Percentiles rank a stretch among this genome's conserved stretches.
Evolutionary conservation across 257 asterid species (phyloP).

Genomic region (Euphrasia confusa): DNA sequence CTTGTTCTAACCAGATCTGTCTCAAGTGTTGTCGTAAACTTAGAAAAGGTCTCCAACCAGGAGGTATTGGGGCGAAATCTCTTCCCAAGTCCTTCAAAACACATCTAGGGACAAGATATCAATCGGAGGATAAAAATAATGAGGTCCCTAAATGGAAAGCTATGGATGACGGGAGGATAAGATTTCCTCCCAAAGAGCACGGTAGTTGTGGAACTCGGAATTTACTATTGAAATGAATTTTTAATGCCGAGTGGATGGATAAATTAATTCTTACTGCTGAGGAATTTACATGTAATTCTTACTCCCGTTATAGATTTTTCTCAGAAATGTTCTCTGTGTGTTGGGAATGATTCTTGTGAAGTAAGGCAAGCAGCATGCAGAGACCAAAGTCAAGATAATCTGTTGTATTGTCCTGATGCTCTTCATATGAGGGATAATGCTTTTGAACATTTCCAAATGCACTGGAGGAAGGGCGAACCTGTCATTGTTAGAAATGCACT

Average conservation of each 20-base stretch:
- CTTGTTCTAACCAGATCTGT: too few species aligned
- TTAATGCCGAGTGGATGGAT: constrained; percentile 46
- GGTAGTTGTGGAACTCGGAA: constrained; percentile 59
- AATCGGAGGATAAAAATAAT: constrained; percentile 22
- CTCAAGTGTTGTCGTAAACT: too few species aligned
- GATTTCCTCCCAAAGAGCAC: constrained; percentile 62
- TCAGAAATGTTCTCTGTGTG: constrained; percentile 42
- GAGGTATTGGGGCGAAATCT: not conserved
- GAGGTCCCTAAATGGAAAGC: constrained; percentile 43
- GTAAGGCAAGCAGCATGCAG: constrained; percentile 59
- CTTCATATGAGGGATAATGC: constrained; percentile 36
- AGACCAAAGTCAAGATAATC: constrained; percentile 44
- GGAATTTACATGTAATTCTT: constrained; percentile 36
- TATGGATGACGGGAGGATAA: constrained; percentile 46
- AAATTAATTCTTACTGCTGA: constrained; percentile 41
- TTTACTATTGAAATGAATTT: constrained; percentile 25
- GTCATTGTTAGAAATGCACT: constrained; percentile 55
- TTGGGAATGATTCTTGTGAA: constrained; percentile 20
- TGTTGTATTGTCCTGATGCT: constrained; percentile 65
- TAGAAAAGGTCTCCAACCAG: too few species aligned
- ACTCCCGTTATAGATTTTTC: constrained; percentile 36
- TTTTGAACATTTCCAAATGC: constrained; percentile 40
- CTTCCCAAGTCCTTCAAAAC: constrained; percentile 23
- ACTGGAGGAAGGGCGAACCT: constrained; percentile 50
- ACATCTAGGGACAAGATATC: constrained; percentile 17